These are phyloP conservation scores for Chaetomium strumarium DNA, from an alignment of 2,329 filamentous ascomycete species.

Conservation along the genomic window DNA sequence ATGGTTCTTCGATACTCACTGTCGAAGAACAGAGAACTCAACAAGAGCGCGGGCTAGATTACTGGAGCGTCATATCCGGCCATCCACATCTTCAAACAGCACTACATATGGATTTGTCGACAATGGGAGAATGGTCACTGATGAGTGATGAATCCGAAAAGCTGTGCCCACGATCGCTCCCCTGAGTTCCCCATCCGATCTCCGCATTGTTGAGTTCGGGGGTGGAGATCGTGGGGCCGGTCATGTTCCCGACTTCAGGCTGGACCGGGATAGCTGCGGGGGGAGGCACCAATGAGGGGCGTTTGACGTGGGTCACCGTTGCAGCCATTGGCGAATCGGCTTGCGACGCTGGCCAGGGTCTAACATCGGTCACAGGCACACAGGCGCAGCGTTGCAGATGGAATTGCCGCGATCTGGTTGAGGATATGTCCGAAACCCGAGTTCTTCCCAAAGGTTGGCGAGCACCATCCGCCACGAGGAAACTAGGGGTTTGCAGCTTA, in stretches of 20 bases:
- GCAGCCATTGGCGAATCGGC: slow-evolving; percentile 19
- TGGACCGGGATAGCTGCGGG: slow-evolving; percentile 17
- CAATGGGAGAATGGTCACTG: no score
- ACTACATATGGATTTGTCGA: no score
- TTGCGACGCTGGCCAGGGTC: slow-evolving; percentile 3
- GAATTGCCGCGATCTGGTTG: slow-evolving; percentile 17
- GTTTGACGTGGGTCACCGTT: neutral
- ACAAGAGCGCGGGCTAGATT: no score
- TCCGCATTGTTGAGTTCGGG: slow-evolving; percentile 10
- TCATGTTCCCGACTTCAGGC: slow-evolving; percentile 9
- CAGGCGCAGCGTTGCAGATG: slow-evolving; percentile 5
- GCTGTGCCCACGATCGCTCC: neutral
- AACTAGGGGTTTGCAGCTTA: slow-evolving; percentile 1
- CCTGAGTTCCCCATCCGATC: neutral
- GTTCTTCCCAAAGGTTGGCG: neutral
- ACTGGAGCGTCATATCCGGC: no score
- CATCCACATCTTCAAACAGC: no score
- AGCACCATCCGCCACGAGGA: slow-evolving; percentile 8
- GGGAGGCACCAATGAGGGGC: neutral
- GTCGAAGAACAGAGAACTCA: neutral
- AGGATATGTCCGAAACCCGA: slow-evolving; percentile 19
- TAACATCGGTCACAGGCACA: neutral
- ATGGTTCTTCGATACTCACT: slow-evolving; percentile 11
- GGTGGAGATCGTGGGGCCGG: slow-evolving; percentile 9
- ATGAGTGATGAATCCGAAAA: no score